These are phyloP conservation scores for Ehretia macrophylla DNA, from an alignment of 257 asterid genomes.

Conservation along the genomic window DNA sequence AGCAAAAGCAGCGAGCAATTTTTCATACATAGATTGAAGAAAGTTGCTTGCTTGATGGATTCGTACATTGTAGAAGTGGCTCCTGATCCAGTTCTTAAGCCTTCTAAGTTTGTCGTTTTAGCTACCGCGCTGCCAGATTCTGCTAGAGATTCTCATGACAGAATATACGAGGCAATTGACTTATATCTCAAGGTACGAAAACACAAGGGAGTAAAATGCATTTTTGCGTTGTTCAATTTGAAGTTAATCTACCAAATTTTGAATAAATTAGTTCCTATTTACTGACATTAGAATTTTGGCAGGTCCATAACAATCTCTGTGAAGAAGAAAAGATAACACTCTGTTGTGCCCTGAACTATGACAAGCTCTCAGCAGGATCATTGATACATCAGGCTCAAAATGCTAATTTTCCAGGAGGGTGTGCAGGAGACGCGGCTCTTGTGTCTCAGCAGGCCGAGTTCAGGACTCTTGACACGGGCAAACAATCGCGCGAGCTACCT, in stretches of 20 bases:
- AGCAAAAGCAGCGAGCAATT: constrained; percentile 1
- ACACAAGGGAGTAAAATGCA: background rate
- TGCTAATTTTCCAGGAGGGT: constrained; percentile 33
- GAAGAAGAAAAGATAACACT: constrained; percentile 47
- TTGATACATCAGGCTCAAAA: constrained; percentile 25
- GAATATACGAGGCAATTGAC: constrained; percentile 38
- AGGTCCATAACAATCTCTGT: constrained; percentile 40
- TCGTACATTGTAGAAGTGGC: constrained; percentile 54
- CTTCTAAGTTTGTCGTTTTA: constrained; percentile 42
- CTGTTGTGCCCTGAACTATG: constrained; percentile 35
- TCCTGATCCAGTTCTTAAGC: constrained; percentile 49
- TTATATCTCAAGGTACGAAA: constrained; percentile 48
- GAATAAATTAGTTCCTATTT: background rate
- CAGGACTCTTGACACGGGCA: constrained; percentile 13
- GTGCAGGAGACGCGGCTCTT: constrained; percentile 24
- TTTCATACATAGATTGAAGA: constrained; percentile 27
- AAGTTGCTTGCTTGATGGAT: constrained; percentile 48
- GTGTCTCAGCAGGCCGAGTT: constrained; percentile 17
- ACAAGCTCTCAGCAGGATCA: constrained; percentile 36
- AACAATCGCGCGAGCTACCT: too few species aligned
- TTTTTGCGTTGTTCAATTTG: background rate
- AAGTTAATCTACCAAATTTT: background rate
- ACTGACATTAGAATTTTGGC: background rate
- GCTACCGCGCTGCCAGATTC: constrained; percentile 36
- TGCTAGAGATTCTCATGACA: constrained; percentile 51